A percentile compares a stretch with the other conserved stretches of the same genome.
Conservation (phyloP, 2,329 filamentous ascomycete genomes). For the Alternaria gansuensis region DNA sequence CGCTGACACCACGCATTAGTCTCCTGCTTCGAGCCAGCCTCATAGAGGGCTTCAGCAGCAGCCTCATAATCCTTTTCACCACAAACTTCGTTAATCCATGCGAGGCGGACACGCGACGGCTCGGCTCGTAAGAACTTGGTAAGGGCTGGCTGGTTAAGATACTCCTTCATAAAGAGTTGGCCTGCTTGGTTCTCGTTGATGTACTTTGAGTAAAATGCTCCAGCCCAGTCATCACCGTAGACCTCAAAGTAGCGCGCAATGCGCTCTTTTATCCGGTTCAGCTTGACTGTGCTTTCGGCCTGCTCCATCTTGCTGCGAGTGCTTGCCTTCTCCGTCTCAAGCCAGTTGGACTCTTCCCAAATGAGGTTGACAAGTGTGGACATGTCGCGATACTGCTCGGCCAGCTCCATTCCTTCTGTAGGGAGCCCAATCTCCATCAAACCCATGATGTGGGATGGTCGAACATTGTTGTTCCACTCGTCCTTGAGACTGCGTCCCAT, state of each 20-base stretch:
- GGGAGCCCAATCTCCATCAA: constrained; percentile 62
- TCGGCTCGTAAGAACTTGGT: constrained; percentile 80
- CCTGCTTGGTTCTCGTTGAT: constrained; percentile 63
- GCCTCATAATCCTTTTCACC: constrained; percentile 77
- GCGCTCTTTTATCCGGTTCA: constrained; percentile 56
- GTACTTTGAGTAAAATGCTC: constrained; percentile 81
- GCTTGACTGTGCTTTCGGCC: constrained; percentile 49
- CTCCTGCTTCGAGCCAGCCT: constrained; percentile 75
- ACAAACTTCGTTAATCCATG: constrained; percentile 93
- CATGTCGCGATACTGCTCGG: constrained; percentile 71
- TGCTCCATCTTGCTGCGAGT: constrained; percentile 49
- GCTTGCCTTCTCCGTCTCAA: constrained; percentile 44
- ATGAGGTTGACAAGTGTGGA: constrained; percentile 66
- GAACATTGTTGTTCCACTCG: constrained; percentile 53
- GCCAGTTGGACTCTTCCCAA: constrained; percentile 56
- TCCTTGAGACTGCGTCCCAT: constrained; percentile 60
- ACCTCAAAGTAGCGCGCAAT: constrained; percentile 66
- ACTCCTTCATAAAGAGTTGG: constrained; percentile 70
- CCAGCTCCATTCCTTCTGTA: constrained; percentile 67
- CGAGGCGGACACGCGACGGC: constrained; percentile 76
- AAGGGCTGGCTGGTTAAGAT: constrained; percentile 74
- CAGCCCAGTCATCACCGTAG: constrained; percentile 73
- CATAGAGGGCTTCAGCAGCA: constrained; percentile 75
- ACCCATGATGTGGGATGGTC: constrained; percentile 54
- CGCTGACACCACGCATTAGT: constrained; percentile 91